A percentile compares a stretch with the other conserved stretches of the same genome.
These are phyloP conservation scores for Ascochyta rabiei DNA, from an alignment of 2,329 filamentous ascomycete species.

Conservation along the genomic window DNA sequence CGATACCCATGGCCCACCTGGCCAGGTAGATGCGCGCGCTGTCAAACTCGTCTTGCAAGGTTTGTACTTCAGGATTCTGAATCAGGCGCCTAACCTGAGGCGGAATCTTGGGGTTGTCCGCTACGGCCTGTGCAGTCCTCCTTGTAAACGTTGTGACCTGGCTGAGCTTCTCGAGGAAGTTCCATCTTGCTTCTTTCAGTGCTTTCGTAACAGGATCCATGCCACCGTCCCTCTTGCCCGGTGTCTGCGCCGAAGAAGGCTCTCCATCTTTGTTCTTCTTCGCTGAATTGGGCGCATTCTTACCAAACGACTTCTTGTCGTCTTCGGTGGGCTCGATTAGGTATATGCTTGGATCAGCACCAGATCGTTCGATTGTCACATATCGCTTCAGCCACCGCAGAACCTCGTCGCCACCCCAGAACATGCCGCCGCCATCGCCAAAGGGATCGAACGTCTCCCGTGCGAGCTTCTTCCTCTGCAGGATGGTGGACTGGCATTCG, in stretches of 20 bases:
- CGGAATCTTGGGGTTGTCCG: constrained; percentile 89
- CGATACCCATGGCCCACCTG: constrained; percentile 98
- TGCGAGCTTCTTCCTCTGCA: constrained; percentile 87
- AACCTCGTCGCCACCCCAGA: constrained; percentile 98
- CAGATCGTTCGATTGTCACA: constrained; percentile 79
- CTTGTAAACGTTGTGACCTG: constrained; percentile 96
- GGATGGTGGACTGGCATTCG: constrained; percentile 93
- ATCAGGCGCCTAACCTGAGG: constrained; percentile 85
- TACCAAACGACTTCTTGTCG: constrained; percentile 81
- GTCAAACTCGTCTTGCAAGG: constrained; percentile 94
- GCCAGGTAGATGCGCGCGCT: constrained; percentile 93
- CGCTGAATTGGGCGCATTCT: constrained; percentile 56
- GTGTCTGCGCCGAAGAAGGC: constrained; percentile 32
- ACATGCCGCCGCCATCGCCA: constrained; percentile 81
- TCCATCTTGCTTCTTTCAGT: constrained; percentile 95
- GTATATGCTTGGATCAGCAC: constrained; percentile 88
- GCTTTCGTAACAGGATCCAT: constrained; percentile 96
- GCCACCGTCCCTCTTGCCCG: constrained; percentile 64
- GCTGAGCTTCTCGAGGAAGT: constrained; percentile 93
- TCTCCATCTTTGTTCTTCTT: constrained; percentile 45
- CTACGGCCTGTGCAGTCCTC: constrained; percentile 86
- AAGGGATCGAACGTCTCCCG: constrained; percentile 91
- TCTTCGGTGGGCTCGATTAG: constrained; percentile 85
- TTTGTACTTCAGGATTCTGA: constrained; percentile 92
- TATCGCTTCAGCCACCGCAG: constrained; percentile 88